Percentiles rank a stretch among this genome's conserved stretches.
Conservation (phyloP, 1,284 basidiomycete genomes). For the Cutaneotrichosporon sp. region DNA sequence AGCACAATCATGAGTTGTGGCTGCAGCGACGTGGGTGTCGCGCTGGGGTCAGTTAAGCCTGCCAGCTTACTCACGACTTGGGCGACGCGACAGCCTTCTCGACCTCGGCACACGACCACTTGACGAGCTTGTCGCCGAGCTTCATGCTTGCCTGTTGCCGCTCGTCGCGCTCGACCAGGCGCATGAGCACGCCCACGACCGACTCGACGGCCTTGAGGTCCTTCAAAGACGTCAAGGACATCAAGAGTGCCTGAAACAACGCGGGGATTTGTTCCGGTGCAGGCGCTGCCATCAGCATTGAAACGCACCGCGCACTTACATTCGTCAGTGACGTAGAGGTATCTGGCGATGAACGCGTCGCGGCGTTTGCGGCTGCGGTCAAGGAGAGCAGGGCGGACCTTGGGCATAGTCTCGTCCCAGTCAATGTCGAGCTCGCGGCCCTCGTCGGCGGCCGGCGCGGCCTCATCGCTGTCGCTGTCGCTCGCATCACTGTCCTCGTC, state of each 20-base stretch:
- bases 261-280: constrained; percentile 2
- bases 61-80: constrained; percentile 6
- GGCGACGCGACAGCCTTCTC: constrained; percentile 28
- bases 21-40: constrained; percentile 26
- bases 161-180: constrained; percentile 38
- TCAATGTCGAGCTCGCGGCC: constrained; percentile 29
- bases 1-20: constrained; percentile 36
- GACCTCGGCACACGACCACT: constrained; percentile 35
- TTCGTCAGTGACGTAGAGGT: constrained; percentile 35
- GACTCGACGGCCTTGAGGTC: constrained; percentile 30
- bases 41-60: constrained; percentile 9
- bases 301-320: too few species aligned
- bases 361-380: constrained; percentile 36
- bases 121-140: constrained; percentile 43
- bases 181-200: constrained; percentile 28
- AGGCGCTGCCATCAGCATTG: constrained; percentile 10
- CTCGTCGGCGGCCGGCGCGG: constrained; percentile 28
- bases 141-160: constrained; percentile 21
- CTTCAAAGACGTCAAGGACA: constrained; percentile 21
- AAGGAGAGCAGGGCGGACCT: constrained; percentile 26
- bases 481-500: constrained; percentile 1
- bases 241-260: constrained; percentile 18
- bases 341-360: constrained; percentile 30
- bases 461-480: constrained; percentile 13
- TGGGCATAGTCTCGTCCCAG: constrained; percentile 32